These are phyloP conservation scores for Chlamydomonas sphaeroides DNA, from an alignment of 139 green algal species.

Conservation along the genomic window DNA sequence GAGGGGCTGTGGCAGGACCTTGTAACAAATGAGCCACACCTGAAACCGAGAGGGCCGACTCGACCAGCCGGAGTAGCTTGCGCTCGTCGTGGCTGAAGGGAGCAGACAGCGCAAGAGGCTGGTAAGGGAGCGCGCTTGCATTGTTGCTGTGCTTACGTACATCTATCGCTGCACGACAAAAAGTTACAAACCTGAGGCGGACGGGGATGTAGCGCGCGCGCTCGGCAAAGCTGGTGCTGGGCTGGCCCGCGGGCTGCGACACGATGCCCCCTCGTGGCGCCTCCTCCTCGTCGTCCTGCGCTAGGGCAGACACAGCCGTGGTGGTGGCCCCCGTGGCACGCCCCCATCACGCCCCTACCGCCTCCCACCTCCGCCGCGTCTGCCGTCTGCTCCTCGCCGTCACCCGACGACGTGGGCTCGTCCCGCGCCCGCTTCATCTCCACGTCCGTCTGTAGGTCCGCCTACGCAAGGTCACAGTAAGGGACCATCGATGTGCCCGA, in stretches of 20 bases:
- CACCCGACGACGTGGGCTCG: neutral
- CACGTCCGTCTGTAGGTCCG: constrained; percentile 40
- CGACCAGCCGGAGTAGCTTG: constrained; percentile 83
- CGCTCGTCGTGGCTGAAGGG: constrained; percentile 78
- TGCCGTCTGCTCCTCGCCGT: neutral
- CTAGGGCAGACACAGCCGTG: too few relatives aligned
- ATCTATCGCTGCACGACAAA: too few relatives aligned
- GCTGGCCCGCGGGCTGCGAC: neutral
- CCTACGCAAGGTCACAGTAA: neutral
- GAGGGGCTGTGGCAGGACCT: too few relatives aligned
- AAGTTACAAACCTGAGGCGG: too few relatives aligned
- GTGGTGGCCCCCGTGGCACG: too few relatives aligned
- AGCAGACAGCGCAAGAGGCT: too few relatives aligned
- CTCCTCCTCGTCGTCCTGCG: constrained; percentile 29
- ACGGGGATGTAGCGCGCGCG: constrained; percentile 69
- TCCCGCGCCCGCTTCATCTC: constrained; percentile 62
- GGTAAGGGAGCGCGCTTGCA: too few relatives aligned
- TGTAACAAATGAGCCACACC: too few relatives aligned
- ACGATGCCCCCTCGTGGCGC: neutral
- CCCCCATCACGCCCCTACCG: too few relatives aligned
- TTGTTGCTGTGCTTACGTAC: too few relatives aligned
- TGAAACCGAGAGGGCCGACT: constrained; percentile 89
- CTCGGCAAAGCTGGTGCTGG: constrained; percentile 40
- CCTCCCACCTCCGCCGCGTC: constrained; percentile 11
- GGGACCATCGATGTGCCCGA: neutral